Conservation (phyloP, 495 filamentous ascomycete species). For the Xylaria nigripes region DNA sequence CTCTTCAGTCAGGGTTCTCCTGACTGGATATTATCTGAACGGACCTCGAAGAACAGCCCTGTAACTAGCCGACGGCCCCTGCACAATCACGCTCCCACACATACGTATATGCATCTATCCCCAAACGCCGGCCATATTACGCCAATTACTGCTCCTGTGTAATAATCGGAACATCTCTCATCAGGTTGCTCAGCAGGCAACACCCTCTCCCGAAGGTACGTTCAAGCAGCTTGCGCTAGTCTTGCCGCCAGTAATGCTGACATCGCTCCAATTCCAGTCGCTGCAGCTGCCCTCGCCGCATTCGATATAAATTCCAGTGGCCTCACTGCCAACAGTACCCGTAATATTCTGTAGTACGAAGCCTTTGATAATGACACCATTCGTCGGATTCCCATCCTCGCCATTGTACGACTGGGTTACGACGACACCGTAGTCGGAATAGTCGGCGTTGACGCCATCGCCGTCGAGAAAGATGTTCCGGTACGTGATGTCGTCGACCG, state of each 20-base stretch:
- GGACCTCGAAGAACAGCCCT: too few relatives aligned
- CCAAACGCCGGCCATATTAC: too few relatives aligned
- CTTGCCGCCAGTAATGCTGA: constrained; percentile 40
- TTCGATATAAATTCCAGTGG: constrained; percentile 43
- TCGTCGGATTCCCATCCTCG: constrained; percentile 34
- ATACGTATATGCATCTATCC: too few relatives aligned
- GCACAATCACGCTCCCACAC: too few relatives aligned
- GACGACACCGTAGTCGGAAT: constrained; percentile 37
- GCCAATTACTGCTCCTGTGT: not conserved
- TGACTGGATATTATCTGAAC: too few relatives aligned
- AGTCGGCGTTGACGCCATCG: constrained; percentile 20
- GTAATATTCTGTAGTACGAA: constrained; percentile 34
- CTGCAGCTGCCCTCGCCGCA: constrained; percentile 40
- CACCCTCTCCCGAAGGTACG: constrained; percentile 27
- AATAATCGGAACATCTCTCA: not conserved
- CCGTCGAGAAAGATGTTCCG: constrained; percentile 38
- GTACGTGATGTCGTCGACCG: constrained; percentile 48
- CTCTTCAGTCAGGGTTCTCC: too few relatives aligned
- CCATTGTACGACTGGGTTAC: constrained; percentile 57
- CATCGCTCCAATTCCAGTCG: constrained; percentile 42
- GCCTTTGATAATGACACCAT: constrained; percentile 47
- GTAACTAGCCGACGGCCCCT: too few relatives aligned
- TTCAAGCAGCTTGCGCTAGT: constrained; percentile 33
- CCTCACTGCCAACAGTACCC: constrained; percentile 27
- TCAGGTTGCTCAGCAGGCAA: constrained; percentile 24